Evolutionary conservation across 345 rosid genomes (phyloP).

Genomic region (Noccaea bulbosa): DNA sequence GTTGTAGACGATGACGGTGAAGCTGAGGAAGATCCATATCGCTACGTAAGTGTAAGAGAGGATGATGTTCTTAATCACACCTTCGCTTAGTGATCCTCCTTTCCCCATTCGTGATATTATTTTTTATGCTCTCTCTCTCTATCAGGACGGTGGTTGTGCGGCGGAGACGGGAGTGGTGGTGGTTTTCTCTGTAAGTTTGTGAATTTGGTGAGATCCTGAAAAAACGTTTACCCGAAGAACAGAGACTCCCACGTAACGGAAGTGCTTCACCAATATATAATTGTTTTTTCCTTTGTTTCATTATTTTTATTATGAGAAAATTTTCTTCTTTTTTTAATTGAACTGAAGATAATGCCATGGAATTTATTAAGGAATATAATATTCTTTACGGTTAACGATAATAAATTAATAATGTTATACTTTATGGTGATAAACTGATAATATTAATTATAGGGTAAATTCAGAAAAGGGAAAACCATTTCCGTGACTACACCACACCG

Average conservation of each 20-base stretch:
- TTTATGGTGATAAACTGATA: no score
- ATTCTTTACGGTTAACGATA: no score
- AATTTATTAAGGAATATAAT: no score
- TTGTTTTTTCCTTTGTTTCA: neutral
- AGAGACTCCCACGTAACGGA: slow-evolving; percentile 28
- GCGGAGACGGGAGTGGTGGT: slow-evolving; percentile 24
- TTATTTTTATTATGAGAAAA: no score
- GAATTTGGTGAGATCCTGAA: slow-evolving; percentile 37
- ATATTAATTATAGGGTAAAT: no score
- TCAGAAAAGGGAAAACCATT: no score
- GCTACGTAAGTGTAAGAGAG: slow-evolving; percentile 91
- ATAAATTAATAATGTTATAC: no score
- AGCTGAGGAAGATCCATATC: slow-evolving; percentile 96
- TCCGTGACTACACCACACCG: no score
- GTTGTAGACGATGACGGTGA: slow-evolving; percentile 98
- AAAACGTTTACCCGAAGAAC: slow-evolving; percentile 26
- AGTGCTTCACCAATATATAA: slow-evolving; percentile 25
- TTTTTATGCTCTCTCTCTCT: neutral
- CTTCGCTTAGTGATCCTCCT: slow-evolving; percentile 84
- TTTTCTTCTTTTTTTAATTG: no score
- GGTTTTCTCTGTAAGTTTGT: neutral
- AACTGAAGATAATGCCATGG: no score
- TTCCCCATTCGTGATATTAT: slow-evolving; percentile 61
- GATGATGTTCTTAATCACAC: slow-evolving; percentile 80
- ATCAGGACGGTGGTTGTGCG: slow-evolving; percentile 27